Percentiles rank a stretch among this genome's conserved stretches.
phyloP scores from a whole-genome alignment of 129 eudicot genomes.

The Heracleum sosnowskyi region DNA sequence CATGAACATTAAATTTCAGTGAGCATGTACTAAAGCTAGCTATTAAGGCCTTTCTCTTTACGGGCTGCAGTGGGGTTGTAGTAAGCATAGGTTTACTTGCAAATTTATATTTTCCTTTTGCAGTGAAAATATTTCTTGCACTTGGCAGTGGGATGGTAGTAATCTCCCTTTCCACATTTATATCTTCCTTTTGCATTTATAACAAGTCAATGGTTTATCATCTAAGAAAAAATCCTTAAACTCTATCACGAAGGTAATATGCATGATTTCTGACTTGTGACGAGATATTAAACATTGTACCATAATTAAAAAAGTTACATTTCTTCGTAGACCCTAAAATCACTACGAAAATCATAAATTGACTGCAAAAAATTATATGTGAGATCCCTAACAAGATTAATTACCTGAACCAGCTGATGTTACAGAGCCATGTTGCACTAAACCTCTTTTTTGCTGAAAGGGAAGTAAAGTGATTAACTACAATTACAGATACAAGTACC shows the following conservation, averaged over 20 bases:
- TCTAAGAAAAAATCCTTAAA: background rate
- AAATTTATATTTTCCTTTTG: background rate
- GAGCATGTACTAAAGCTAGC: background rate
- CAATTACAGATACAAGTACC: background rate
- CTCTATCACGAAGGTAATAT: background rate
- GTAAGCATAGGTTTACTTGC: background rate
- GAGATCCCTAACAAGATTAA: background rate
- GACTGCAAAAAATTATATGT: background rate
- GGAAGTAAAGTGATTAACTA: background rate
- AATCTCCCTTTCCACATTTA: background rate
- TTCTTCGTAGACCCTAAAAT: background rate
- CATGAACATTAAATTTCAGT: background rate
- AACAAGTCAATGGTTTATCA: background rate
- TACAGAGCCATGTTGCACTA: slow-evolving; percentile 59
- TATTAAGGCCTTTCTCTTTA: background rate
- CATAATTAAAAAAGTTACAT: background rate
- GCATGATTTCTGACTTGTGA: background rate
- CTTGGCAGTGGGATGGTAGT: background rate
- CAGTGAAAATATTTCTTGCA: background rate
- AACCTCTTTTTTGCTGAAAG: slow-evolving; percentile 39
- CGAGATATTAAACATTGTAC: background rate
- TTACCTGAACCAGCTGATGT: slow-evolving; percentile 68
- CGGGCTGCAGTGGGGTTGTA: background rate
- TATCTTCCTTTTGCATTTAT: background rate
- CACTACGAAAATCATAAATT: background rate